Evolutionary conservation across 345 rosid species (phyloP).

Genomic region (Trapa bicornis): DNA sequence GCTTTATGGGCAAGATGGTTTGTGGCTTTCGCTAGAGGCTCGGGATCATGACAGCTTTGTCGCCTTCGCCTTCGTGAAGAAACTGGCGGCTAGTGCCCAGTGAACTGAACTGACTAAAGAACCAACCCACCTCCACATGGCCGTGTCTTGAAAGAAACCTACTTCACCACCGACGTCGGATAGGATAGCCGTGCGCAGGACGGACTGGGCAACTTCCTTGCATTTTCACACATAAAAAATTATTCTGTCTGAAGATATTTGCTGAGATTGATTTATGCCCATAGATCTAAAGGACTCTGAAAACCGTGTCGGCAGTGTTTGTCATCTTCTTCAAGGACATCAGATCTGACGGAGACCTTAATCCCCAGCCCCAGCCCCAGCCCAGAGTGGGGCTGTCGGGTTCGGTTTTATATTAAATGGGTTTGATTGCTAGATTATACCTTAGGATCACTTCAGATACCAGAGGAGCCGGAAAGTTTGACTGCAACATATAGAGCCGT

Average conservation of each 20-base stretch:
- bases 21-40: no score
- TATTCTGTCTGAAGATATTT: not conserved
- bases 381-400: no score
- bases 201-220: not conserved
- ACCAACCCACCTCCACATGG: not conserved
- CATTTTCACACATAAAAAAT: not conserved
- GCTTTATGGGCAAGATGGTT: no score
- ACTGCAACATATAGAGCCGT: no score
- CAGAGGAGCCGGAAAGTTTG: no score
- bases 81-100: not conserved
- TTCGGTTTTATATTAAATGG: no score
- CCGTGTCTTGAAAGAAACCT: not conserved
- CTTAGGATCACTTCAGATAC: no score
- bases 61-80: not conserved
- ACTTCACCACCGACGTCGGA: not conserved
- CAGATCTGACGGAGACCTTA: no score
- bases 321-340: not conserved
- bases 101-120: no score
- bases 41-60: not conserved
- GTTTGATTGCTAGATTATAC: no score
- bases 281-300: not conserved
- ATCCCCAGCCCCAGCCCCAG: no score
- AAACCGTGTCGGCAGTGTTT: not conserved
- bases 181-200: not conserved
- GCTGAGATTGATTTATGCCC: not conserved